Conservation (phyloP, 495 filamentous ascomycete genomes). For the Cenococcum geophilum region DNA sequence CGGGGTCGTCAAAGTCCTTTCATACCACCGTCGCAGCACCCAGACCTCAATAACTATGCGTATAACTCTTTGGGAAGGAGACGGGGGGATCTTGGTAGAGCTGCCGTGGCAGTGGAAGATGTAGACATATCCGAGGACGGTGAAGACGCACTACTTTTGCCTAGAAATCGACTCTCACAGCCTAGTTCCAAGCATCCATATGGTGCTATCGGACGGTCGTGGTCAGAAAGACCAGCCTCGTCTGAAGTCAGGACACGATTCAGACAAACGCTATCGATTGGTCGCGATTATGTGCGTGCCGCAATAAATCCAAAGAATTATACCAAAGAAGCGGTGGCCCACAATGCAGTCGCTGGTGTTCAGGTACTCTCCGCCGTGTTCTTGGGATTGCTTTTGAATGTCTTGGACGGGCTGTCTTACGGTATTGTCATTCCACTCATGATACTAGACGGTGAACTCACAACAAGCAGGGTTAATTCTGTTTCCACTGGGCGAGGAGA, state of each 20-base stretch:
- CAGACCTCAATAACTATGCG: neutral
- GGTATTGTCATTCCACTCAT: slow-evolving; percentile 44
- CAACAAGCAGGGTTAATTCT: slow-evolving; percentile 58
- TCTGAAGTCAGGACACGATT: slow-evolving; percentile 4
- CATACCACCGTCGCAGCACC: slow-evolving; percentile 17
- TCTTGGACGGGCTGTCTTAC: slow-evolving; percentile 91
- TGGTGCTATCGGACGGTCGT: neutral
- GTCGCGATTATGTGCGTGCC: slow-evolving; percentile 10
- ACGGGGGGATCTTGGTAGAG: neutral
- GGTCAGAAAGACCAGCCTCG: slow-evolving; percentile 1
- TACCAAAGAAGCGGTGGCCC: slow-evolving; percentile 60
- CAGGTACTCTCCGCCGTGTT: slow-evolving; percentile 76
- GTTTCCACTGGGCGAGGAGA: slow-evolving; percentile 78
- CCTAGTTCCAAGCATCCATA: neutral
- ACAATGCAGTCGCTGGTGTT: slow-evolving; percentile 54
- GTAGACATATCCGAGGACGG: slow-evolving; percentile 24
- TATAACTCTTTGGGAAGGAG: slow-evolving; percentile 2
- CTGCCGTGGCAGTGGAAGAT: slow-evolving; percentile 17
- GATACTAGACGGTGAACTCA: neutral
- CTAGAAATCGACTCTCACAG: slow-evolving; percentile 38
- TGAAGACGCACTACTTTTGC: slow-evolving; percentile 44
- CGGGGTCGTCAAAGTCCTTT: neutral
- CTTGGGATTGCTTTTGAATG: slow-evolving; percentile 81
- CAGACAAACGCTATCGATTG: slow-evolving; percentile 8
- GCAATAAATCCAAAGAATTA: slow-evolving; percentile 60